Evolutionary conservation across 129 eudicot genomes (phyloP), one percentile per base, ranked within the genome.

Genomic region (Heracleum sosnowskyi): DNA sequence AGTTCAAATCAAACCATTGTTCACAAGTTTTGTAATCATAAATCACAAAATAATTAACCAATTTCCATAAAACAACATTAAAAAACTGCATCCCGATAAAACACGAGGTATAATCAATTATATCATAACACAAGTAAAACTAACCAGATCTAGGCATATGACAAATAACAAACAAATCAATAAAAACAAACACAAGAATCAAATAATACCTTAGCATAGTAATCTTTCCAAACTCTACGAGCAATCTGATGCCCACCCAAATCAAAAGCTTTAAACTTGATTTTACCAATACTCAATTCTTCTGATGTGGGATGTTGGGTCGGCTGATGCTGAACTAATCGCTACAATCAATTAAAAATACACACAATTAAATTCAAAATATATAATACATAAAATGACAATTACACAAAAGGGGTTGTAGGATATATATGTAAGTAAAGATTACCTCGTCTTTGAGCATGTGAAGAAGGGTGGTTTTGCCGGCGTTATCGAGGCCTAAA

Each of bases 401-500:
- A 63, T 24, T n/a, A 28, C 2, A 11, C 31, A 64, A 31, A 11
- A 29, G 57, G 57, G 57, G 57, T 47, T 45, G 53, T 45, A 44
- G 15, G 11, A 11, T 10, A 42, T 42, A 11, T n/a, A 22, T 0
- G 17, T 55, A 20, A 18, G 22, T 2, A 57, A 5, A 22, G 5
- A 45, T 6, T 31, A 81, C 84, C 84, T 81, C 84, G 73, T 81
- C 84, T 57, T 76, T 81, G n/a, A 81, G 73, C 84, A 81, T 76
- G 60, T 76, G 80, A 62, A 81, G 79, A 53, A 81, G 47, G 35
- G 83, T 81, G 29, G 83, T 81, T 60, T 81, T 81, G 3, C 84
- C 84, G 64, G 84, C 84, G 37, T 81, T 81, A 69, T 81, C 84
- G 44, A 81, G 84, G 9, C 84, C 84, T 36, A 81, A 40, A 55